Percentiles rank a stretch among this genome's conserved stretches.
phyloP scores from a whole-genome alignment of 768 basidiomycete species.

The Pisolithus tinctorius region DNA sequence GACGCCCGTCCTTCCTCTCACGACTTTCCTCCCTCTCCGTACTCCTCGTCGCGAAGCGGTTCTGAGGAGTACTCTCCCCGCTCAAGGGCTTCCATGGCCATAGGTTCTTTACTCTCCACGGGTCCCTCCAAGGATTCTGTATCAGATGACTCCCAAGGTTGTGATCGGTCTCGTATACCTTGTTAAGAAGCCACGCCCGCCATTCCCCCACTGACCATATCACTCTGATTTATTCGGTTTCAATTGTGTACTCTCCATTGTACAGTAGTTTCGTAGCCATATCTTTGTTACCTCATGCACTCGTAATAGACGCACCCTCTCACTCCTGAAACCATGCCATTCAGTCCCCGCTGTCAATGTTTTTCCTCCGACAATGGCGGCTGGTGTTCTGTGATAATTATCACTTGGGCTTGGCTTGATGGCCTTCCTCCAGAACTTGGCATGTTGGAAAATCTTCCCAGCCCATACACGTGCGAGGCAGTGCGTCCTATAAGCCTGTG shows the following conservation, averaged over 20 bases:
- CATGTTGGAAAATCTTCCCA: constrained; percentile 8
- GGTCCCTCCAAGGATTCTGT: constrained; percentile 27
- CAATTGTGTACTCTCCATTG: background rate
- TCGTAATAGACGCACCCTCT: background rate
- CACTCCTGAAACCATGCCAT: background rate
- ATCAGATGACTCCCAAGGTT: constrained; percentile 21
- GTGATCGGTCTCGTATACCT: background rate
- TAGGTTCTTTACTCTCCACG: constrained; percentile 62
- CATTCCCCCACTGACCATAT: constrained; percentile 1
- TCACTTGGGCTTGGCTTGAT: too few relatives aligned
- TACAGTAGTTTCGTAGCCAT: constrained; percentile 3
- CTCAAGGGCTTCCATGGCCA: constrained; percentile 71
- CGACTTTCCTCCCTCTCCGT: constrained; percentile 66
- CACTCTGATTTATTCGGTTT: constrained; percentile 7
- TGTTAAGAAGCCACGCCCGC: constrained; percentile 12
- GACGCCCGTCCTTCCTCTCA: constrained; percentile 29
- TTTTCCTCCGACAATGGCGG: background rate
- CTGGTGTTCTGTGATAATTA: too few relatives aligned
- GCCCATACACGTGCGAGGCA: constrained; percentile 8
- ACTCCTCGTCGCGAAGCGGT: constrained; percentile 63
- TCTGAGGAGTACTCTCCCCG: constrained; percentile 67
- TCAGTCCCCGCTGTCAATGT: background rate
- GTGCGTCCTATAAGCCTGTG: constrained; percentile 18
- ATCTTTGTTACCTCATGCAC: background rate
- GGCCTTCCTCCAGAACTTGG: too few relatives aligned